Evolutionary conservation across 1,284 basidiomycete species (phyloP), one percentile per base, ranked within the genome.

Genomic region (Sutorius eximius): DNA sequence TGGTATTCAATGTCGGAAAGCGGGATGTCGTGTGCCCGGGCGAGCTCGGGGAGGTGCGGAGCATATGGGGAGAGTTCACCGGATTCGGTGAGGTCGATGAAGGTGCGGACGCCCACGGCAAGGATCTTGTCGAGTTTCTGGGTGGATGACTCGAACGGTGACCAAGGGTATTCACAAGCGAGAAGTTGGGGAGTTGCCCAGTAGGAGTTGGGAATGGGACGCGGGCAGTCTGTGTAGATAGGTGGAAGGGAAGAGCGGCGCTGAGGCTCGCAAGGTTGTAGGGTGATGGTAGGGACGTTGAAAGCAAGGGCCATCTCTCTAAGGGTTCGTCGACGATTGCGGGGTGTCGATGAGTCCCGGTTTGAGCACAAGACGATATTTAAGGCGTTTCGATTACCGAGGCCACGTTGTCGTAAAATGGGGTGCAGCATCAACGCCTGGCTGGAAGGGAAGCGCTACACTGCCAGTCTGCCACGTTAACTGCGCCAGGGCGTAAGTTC

Each of bases 141-240:
- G 20, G 77, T 75, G 59, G 77, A 66, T 12, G 65, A 56, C 70
- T 76, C 61, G 55, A 58, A 68, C 12, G 87, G 83, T 43, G 83
- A 76, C 81, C 84, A 90, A 0, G 88, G 88, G 66, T 90, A 90
- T 67, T 91, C 87, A 78, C 86, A 89, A 1, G 86, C 87, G 53
- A 90, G 77, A 32, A 90, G 79, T 13, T 76, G 72, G 0, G 82
- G 78, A 0, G 87, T 88, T 0, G 87, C 87, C 88, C 88, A 90
- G 74, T 90, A 90, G 0, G 85, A 88, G 71, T 90, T 90, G 13
- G 86, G 86, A 63, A 90, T 83, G 24, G 87, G 87, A 2, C 84
- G 80, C 0, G 79, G 70, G 45, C 46, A 59, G 38, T 54, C 49
- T 0, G 59, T 56, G 54, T 30, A n/a, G 43, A 60, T 38, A 47